phyloP scores from a whole-genome alignment of 148 eudicot genomes.

The Nepenthes mirabilis region DNA sequence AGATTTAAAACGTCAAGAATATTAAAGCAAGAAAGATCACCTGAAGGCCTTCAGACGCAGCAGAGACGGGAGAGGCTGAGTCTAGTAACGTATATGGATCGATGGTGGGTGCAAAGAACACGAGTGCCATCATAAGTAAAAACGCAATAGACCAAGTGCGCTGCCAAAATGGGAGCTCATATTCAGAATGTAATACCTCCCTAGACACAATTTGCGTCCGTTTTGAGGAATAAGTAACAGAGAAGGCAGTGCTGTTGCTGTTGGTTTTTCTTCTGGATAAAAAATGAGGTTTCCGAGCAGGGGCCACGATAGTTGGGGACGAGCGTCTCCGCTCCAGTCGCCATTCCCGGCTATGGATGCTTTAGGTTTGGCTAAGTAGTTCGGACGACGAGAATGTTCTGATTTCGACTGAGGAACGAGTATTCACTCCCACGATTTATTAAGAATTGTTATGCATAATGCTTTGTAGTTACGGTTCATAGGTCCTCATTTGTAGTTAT shows the following conservation, averaged over 20 bases:
- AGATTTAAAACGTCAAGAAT: too few species aligned
- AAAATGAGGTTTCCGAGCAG: constrained; percentile 30
- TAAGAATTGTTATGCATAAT: too few species aligned
- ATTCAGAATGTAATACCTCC: constrained; percentile 25
- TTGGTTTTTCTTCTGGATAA: constrained; percentile 46
- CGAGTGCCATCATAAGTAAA: constrained; percentile 54
- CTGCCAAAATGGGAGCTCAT: constrained; percentile 63
- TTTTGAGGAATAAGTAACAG: constrained; percentile 13
- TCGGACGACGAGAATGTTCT: too few species aligned
- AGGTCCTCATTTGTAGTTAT: too few species aligned
- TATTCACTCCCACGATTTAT: too few species aligned
- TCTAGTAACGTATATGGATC: constrained; percentile 60
- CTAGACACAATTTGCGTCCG: constrained; percentile 36
- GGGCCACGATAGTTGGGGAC: constrained; percentile 52
- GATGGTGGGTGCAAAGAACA: constrained; percentile 52
- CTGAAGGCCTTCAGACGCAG: constrained; percentile 27
- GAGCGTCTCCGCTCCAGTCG: background rate
- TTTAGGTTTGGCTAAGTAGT: too few species aligned
- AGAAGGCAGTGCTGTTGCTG: constrained; percentile 8
- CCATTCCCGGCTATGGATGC: too few species aligned
- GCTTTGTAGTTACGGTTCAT: too few species aligned
- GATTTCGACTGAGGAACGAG: too few species aligned
- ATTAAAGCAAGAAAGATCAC: constrained; percentile 4
- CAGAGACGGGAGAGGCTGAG: constrained; percentile 27
- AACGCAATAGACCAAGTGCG: constrained; percentile 55